phyloP scores from a whole-genome alignment of 139 green algal species.

The Ettlia oleoabundans region DNA sequence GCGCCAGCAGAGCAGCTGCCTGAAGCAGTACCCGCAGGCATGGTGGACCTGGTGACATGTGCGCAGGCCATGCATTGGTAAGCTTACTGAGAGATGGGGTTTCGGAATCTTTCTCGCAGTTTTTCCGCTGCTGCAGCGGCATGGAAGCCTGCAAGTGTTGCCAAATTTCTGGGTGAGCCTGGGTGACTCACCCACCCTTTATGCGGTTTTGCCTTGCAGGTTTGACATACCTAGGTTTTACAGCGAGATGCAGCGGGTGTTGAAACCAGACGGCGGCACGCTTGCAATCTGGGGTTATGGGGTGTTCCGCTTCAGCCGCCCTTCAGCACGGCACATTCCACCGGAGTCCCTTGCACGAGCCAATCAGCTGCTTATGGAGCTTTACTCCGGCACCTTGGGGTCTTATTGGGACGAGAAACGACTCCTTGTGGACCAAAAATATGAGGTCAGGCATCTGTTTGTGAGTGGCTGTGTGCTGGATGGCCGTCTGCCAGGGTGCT shows the following conservation, averaged over 20 bases:
- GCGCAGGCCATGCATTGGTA: conserved; percentile 23
- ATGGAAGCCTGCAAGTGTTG: too few relatives aligned
- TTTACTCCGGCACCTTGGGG: conserved; percentile 11
- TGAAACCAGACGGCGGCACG: conserved; percentile 13
- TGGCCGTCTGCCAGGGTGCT: too few relatives aligned
- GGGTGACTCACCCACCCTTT: too few relatives aligned
- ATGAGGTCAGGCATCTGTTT: not conserved
- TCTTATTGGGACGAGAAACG: not conserved
- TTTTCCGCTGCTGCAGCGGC: not conserved
- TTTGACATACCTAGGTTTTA: conserved; percentile 3
- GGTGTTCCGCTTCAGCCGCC: not conserved
- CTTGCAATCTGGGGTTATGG: conserved; percentile 10
- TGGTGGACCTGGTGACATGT: not conserved
- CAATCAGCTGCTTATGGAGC: not conserved
- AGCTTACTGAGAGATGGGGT: not conserved
- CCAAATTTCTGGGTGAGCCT: too few relatives aligned
- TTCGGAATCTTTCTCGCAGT: not conserved
- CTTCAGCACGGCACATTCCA: not conserved
- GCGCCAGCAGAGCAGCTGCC: conserved; percentile 7
- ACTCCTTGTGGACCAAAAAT: not conserved
- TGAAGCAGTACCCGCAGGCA: not conserved
- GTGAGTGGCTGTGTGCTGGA: not conserved
- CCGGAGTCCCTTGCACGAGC: not conserved
- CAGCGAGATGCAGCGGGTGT: not conserved
- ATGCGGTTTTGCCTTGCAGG: conserved; percentile 1